Percentiles rank a stretch among this genome's conserved stretches.
These are phyloP conservation scores for Microthlaspi erraticum DNA, from an alignment of 345 rosid genomes.

Conservation along the genomic window DNA sequence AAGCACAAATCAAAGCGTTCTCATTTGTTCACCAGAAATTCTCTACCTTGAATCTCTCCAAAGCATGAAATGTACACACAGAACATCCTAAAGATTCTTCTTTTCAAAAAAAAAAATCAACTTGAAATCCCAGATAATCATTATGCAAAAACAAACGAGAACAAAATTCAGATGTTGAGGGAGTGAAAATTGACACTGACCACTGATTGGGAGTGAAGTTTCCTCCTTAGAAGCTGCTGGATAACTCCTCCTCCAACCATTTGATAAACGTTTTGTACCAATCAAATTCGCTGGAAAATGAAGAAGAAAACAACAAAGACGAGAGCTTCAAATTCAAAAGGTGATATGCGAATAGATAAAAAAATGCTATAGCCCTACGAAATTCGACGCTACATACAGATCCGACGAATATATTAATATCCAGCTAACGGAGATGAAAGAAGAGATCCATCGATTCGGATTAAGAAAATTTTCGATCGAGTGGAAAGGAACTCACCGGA, in stretches of 20 bases:
- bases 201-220: slow-evolving; percentile 60
- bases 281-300: slow-evolving; percentile 21
- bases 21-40: background rate
- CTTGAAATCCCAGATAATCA: background rate
- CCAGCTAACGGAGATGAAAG: background rate
- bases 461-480: background rate
- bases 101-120: slow-evolving; percentile 12
- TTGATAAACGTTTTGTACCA: slow-evolving; percentile 40
- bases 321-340: background rate
- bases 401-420: slow-evolving; percentile 14
- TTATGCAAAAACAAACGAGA: background rate
- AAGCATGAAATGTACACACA: background rate
- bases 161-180: background rate
- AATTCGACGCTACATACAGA: slow-evolving; percentile 8
- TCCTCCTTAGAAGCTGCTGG: slow-evolving; percentile 80
- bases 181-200: slow-evolving; percentile 47
- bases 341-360: background rate
- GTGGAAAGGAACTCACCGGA: slow-evolving; percentile 12
- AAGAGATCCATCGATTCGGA: background rate
- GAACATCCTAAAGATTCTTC: background rate
- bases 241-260: slow-evolving; percentile 94
- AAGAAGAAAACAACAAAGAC: background rate
- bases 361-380: slow-evolving; percentile 11
- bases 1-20: background rate
- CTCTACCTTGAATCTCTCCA: background rate